Conservation (phyloP, 306 rosid species). For the Cucurbita ficifolia region DNA sequence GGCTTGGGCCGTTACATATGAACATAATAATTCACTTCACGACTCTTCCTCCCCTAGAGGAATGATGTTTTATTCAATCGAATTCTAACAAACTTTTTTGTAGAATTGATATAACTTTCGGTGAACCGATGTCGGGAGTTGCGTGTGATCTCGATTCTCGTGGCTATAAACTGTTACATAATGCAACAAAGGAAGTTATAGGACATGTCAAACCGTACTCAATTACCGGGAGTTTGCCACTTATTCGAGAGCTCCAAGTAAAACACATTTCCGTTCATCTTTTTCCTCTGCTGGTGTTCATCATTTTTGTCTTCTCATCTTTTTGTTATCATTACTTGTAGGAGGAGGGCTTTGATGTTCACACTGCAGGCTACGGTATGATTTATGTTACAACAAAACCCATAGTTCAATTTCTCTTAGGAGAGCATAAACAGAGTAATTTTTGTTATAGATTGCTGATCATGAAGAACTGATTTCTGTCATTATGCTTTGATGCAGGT, state of each 20-base stretch:
- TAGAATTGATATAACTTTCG: constrained; percentile 59
- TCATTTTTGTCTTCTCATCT: background rate
- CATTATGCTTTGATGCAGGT: constrained; percentile 35
- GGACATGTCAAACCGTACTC: constrained; percentile 88
- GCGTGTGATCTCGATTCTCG: constrained; percentile 74
- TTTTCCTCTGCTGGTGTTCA: background rate
- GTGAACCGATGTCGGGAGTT: constrained; percentile 63
- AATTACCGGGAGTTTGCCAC: constrained; percentile 81
- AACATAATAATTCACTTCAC: background rate
- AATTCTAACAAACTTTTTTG: constrained; percentile 2
- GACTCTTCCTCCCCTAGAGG: background rate
- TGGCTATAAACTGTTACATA: constrained; percentile 70
- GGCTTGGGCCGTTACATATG: background rate
- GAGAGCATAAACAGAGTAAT: background rate
- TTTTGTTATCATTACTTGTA: constrained; percentile 12
- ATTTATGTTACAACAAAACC: background rate
- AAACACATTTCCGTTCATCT: background rate
- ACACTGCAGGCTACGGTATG: constrained; percentile 79
- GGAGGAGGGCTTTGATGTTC: constrained; percentile 95
- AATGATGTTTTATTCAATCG: background rate
- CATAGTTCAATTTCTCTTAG: background rate
- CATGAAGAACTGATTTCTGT: constrained; percentile 6
- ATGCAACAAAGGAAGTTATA: constrained; percentile 90
- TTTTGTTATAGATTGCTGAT: background rate
- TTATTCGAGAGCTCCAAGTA: constrained; percentile 89